Percentiles rank a stretch among this genome's conserved stretches.
Conservation (phyloP, 495 filamentous ascomycete species). For the Hypomontagnella submonticulosa region DNA sequence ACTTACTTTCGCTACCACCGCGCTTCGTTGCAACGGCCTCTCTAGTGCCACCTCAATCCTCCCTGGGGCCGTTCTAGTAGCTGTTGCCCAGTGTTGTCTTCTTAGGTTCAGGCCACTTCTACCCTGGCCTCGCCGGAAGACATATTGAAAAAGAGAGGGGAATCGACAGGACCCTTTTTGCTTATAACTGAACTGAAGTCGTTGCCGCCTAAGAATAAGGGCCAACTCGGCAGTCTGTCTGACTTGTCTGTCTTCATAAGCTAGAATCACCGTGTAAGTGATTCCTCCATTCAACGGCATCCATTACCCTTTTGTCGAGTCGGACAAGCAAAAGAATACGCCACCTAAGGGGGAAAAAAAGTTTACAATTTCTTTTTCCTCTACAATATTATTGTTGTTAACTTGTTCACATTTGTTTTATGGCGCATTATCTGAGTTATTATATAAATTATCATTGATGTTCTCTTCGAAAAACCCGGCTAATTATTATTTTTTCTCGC, state of each 20-base stretch:
- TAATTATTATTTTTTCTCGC: constrained; percentile 33
- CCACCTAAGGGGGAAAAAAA: background rate
- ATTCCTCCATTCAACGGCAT: too few relatives aligned
- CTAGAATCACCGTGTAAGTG: constrained; percentile 25
- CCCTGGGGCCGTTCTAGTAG: constrained; percentile 24
- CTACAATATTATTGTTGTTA: background rate
- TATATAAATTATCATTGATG: constrained; percentile 1
- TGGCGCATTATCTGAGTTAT: background rate
- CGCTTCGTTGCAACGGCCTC: constrained; percentile 20
- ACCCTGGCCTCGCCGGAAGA: constrained; percentile 1
- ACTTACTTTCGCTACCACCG: constrained; percentile 15
- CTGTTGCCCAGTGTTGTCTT: constrained; percentile 11
- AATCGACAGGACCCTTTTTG: constrained; percentile 17
- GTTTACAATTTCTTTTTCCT: background rate
- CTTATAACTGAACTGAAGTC: constrained; percentile 12
- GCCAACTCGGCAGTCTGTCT: constrained; percentile 12
- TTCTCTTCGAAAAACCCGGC: constrained; percentile 15
- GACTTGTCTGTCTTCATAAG: constrained; percentile 5
- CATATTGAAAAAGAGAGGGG: constrained; percentile 12
- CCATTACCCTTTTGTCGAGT: too few relatives aligned
- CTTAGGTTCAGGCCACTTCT: background rate
- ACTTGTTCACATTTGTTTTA: background rate
- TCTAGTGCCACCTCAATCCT: constrained; percentile 24
- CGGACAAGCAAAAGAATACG: background rate
- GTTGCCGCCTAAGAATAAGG: constrained; percentile 15